These are phyloP conservation scores for Filobasidium floriforme DNA, from an alignment of 768 basidiomycete genomes.

Conservation along the genomic window DNA sequence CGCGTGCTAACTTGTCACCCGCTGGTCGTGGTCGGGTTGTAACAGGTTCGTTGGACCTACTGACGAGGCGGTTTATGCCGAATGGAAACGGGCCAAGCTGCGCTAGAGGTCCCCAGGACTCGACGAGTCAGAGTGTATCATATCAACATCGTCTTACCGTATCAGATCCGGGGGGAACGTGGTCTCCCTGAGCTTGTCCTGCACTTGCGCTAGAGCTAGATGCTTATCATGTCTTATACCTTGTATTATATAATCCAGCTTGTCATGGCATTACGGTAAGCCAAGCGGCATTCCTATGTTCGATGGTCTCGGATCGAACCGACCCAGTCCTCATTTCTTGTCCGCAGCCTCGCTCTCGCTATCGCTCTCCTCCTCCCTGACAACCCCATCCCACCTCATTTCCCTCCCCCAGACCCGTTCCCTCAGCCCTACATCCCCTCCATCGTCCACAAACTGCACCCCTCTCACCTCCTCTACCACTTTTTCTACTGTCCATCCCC, in stretches of 20 bases:
- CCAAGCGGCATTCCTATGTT: too few relatives aligned
- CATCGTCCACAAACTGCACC: slow-evolving; percentile 85
- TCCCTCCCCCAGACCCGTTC: slow-evolving; percentile 81
- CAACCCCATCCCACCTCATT: slow-evolving; percentile 45
- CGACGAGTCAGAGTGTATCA: background rate
- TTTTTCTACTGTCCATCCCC: slow-evolving; percentile 67
- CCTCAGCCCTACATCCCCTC: slow-evolving; percentile 66
- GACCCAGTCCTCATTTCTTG: background rate
- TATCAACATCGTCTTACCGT: too few relatives aligned
- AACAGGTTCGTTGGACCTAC: slow-evolving; percentile 36
- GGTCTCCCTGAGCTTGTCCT: too few relatives aligned
- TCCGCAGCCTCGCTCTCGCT: background rate
- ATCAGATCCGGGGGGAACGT: too few relatives aligned
- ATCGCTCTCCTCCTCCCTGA: slow-evolving; percentile 14
- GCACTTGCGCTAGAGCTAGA: too few relatives aligned
- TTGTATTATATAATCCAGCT: too few relatives aligned
- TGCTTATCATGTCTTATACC: too few relatives aligned
- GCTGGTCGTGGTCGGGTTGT: too few relatives aligned
- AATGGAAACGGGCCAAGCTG: slow-evolving; percentile 25
- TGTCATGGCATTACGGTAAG: too few relatives aligned
- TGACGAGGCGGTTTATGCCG: slow-evolving; percentile 34
- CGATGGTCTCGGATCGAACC: too few relatives aligned
- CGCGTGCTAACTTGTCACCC: too few relatives aligned
- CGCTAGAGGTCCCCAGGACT: too few relatives aligned
- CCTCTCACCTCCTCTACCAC: slow-evolving; percentile 60